Percentiles rank a stretch among this genome's conserved stretches.
Evolutionary conservation across 1,284 basidiomycete genomes (phyloP).

Genomic region (Moniliophthora roreri): DNA sequence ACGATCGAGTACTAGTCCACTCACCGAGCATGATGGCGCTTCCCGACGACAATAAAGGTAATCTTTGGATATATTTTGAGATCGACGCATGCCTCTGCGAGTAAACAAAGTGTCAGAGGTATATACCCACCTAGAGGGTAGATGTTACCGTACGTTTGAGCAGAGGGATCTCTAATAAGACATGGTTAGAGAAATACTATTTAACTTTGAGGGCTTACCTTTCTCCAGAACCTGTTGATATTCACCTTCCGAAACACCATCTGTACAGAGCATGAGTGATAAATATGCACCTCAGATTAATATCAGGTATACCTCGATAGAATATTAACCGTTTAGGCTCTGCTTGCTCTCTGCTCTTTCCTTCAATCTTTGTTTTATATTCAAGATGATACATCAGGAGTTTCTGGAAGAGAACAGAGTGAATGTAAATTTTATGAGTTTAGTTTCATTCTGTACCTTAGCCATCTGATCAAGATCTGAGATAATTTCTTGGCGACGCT

Average conservation of each 20-base stretch:
- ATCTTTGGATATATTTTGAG: constrained; percentile 63
- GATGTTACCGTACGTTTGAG: constrained; percentile 42
- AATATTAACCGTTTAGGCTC: constrained; percentile 70
- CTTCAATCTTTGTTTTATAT: constrained; percentile 54
- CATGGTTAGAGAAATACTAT: neutral
- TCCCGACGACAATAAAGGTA: constrained; percentile 75
- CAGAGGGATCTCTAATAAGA: constrained; percentile 50
- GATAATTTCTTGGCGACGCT: constrained; percentile 71
- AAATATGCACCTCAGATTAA: constrained; percentile 1
- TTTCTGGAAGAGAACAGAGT: constrained; percentile 34
- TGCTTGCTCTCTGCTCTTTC: constrained; percentile 37
- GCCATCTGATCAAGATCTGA: constrained; percentile 65
- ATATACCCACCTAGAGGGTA: neutral
- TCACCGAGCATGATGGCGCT: constrained; percentile 70
- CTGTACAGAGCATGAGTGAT: constrained; percentile 28
- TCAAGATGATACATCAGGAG: constrained; percentile 53
- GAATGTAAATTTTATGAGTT: neutral
- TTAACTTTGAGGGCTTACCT: constrained; percentile 34
- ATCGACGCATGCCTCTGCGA: constrained; percentile 56
- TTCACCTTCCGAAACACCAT: constrained; percentile 80
- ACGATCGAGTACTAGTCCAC: neutral
- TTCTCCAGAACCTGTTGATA: constrained; percentile 64
- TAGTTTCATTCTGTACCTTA: constrained; percentile 32
- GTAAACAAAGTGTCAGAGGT: too few relatives aligned
- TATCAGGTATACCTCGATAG: constrained; percentile 55